Evolutionary conservation across 352 stramenopile species (phyloP), one percentile per base, ranked within the genome.

Genomic region (Thalassiosira ordinaria): DNA sequence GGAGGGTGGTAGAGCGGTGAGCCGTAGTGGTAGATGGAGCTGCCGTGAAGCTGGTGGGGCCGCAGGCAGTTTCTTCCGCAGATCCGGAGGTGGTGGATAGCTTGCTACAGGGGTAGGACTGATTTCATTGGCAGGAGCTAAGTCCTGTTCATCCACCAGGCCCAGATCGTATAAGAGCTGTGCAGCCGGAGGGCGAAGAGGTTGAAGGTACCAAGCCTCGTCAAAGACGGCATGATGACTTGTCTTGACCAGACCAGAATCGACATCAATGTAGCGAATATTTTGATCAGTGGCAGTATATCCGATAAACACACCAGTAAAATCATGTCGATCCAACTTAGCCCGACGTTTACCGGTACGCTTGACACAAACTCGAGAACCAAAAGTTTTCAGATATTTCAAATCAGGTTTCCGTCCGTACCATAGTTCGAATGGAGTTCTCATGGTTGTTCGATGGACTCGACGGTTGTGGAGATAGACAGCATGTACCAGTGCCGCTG

Each of bases 131-230:
- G n/a, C n/a, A n/a, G n/a, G n/a, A n/a, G n/a, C n/a, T n/a, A 60
- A 24, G 51, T 66, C 57, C 5, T 16, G 2, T 33, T 51, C 37
- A 0, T 26, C 35, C 24, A n/a, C 24, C 2, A 69, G 41, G 13
- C 63, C 63, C 0, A 73, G 31, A 8, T 31, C 13, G 13, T 73
- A 73, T n/a, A 73, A 33, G 14, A 73, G 64, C 18, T 73, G 64
- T 6, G 52, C 64, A 2, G 49, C 13, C 1, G 64, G 64, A 13
- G 64, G 64, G 9, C 51, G 18, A 29, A n/a, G 8, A 4, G 29
- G 31, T 13, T 73, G 64, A 0, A 63, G 51, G 14, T 64, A 73
- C 49, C 64, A 73, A 3, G 64, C 64, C 24, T 73, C 63, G 39
- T 73, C 33, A 22, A 64, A 73, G 0, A 20, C 0, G 8, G 29